Base-by-base conservation (phyloP, 352 stramenopile genomes). In the Globisporangium spinosum region DNA sequence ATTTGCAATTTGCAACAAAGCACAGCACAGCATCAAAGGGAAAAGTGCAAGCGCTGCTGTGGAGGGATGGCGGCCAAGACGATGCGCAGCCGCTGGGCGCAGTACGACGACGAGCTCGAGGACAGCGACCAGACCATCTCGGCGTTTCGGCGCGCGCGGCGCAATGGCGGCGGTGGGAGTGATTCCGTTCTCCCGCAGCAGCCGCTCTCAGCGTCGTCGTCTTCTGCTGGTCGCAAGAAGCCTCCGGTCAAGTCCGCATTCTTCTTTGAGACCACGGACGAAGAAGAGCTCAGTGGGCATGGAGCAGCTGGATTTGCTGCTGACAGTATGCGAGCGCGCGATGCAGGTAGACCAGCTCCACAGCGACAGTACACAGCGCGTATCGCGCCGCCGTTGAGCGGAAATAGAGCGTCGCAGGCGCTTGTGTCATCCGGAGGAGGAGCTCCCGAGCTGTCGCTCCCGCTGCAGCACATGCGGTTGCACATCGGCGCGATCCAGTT, bases 251-350 rank as follows among this genome's bases (percentile, higher is more conserved):
- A 68, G 32, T 93, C 85, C 45, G 80, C 80, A 23, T 93, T 87
- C 67, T 93, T 93, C 64, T 73, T 79, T 2, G 85, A 93, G 63
- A 87, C 85, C 35, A 91, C 85, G 8, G 83, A 91, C 67, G 85
- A 93, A 22, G 85, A 93, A 25, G 77, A 76, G 32, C 20, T 56
- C 54, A 55, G 53, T 32, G 3, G 9, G 0, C 61, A 51, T 25
- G 61, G 47, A 27, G 29, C 40, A 53, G 1, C 35, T 32, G 25
- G 10, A 15, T 25, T 51, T 43, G 22, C 40, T n/a, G 29, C 40
- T 15, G 32, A 29, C 15, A 58, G 17, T 10, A 34, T 9, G 45
- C 47, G 51, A 43, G 12, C 5, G 6, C 23, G 38, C 6, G 35
- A 4, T 29, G 15, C 29, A 55, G 23, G 43, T 4, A 54, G 23